Percentiles rank a stretch among this genome's conserved stretches.
Conservation (phyloP, 2,329 filamentous ascomycete genomes). For the Ophiostoma triangulosporum region DNA sequence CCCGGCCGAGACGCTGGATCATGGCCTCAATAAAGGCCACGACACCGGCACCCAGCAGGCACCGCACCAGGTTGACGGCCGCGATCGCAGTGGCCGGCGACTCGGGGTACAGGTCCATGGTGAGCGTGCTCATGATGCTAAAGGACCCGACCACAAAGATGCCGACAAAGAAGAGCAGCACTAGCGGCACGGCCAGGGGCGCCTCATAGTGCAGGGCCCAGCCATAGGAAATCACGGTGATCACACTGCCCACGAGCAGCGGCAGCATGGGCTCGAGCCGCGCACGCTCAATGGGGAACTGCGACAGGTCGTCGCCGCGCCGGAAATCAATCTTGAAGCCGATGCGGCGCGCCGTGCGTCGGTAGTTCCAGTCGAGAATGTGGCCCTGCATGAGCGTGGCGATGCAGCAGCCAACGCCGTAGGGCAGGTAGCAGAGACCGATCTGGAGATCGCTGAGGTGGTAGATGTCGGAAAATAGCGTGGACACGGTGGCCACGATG, state of each 20-base stretch:
- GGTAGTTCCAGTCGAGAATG: conserved; percentile 54
- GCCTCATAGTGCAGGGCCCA: conserved; percentile 31
- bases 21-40: conserved; percentile 47
- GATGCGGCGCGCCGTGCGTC: conserved; percentile 46
- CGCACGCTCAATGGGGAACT: conserved; percentile 38
- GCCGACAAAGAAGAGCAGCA: conserved; percentile 43
- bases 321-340: conserved; percentile 48
- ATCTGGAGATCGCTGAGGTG: conserved; percentile 35
- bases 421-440: conserved; percentile 41
- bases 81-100: conserved; percentile 49
- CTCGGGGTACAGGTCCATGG: conserved; percentile 49
- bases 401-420: conserved; percentile 35
- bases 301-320: conserved; percentile 36
- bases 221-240: conserved; percentile 40
- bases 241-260: conserved; percentile 39
- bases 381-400: conserved; percentile 42
- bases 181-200: conserved; percentile 39
- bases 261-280: conserved; percentile 41
- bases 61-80: conserved; percentile 51
- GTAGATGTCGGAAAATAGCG: conserved; percentile 38
- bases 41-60: conserved; percentile 43
- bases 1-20: conserved; percentile 41
- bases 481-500: conserved; percentile 37
- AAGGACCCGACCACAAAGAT: conserved; percentile 47
- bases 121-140: conserved; percentile 46